These are phyloP conservation scores for Colletotrichum acutatum DNA, from an alignment of 2,329 filamentous ascomycete species.

Conservation along the genomic window DNA sequence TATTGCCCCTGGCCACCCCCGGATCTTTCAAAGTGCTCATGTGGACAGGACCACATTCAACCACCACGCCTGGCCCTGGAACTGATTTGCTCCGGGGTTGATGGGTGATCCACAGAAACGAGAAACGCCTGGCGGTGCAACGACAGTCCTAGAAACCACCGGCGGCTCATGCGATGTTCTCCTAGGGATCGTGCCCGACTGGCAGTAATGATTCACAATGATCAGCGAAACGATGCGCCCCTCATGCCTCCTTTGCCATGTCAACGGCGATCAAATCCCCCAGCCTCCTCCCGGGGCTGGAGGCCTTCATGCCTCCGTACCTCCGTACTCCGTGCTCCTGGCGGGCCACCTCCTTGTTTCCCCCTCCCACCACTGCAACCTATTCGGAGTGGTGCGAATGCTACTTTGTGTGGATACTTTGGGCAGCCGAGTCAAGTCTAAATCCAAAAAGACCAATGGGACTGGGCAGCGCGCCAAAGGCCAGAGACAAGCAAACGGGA, in stretches of 20 bases:
- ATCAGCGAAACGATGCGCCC: conserved; percentile 18
- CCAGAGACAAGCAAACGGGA: conserved; percentile 6
- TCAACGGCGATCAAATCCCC: neutral
- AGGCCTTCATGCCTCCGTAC: neutral
- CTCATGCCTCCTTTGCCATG: neutral
- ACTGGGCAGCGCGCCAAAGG: neutral
- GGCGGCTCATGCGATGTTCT: conserved; percentile 3
- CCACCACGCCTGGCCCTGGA: neutral
- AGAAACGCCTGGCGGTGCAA: conserved; percentile 15
- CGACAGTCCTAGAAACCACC: conserved; percentile 1
- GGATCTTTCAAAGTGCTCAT: neutral
- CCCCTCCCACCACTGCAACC: neutral
- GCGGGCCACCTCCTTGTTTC: neutral
- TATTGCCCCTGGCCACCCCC: conserved; percentile 3
- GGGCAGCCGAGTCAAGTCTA: conserved; percentile 5
- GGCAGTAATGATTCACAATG: neutral
- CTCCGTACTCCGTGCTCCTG: neutral
- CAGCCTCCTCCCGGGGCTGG: conserved; percentile 2
- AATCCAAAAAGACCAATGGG: neutral
- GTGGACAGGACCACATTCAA: neutral
- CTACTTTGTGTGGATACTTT: neutral
- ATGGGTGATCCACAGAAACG: neutral
- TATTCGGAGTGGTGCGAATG: conserved; percentile 8
- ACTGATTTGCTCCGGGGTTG: neutral
- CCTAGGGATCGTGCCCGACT: neutral